Conservation (phyloP, 2,329 filamentous ascomycete genomes). For the Cladosporium sp. region DNA sequence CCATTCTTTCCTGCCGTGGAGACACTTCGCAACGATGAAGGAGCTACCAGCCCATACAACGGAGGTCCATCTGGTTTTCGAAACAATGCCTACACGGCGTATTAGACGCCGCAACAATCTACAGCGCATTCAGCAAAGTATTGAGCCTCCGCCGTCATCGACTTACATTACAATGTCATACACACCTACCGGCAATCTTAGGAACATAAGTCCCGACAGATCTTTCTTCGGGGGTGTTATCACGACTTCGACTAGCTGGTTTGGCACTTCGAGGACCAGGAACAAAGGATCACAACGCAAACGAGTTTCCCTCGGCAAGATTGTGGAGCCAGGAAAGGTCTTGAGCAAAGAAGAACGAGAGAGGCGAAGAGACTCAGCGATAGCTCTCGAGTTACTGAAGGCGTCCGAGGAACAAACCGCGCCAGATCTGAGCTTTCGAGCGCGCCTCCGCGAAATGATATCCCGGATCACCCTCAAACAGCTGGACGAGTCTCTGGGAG, state of each 20-base stretch:
- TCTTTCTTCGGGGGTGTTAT: neutral
- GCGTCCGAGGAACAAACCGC: neutral
- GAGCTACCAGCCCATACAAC: neutral
- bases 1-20: neutral
- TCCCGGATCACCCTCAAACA: neutral
- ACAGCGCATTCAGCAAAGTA: slow-evolving; percentile 9
- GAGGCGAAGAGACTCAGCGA: neutral
- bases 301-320: neutral
- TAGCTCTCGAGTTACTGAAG: neutral
- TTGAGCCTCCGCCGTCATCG: slow-evolving; percentile 1
- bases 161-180: slow-evolving; percentile 8
- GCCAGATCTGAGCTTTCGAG: neutral
- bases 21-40: neutral
- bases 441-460: neutral
- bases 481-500: neutral
- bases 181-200: neutral
- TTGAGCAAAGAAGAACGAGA: slow-evolving; percentile 14
- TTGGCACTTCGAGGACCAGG: neutral
- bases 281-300: neutral
- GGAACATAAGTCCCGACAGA: neutral
- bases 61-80: neutral
- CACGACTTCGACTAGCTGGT: neutral
- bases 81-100: neutral
- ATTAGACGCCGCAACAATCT: neutral
- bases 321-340: slow-evolving; percentile 8